Base-by-base conservation (phyloP, 2,329 filamentous ascomycete genomes). In the Plenodomus tracheiphilus region DNA sequence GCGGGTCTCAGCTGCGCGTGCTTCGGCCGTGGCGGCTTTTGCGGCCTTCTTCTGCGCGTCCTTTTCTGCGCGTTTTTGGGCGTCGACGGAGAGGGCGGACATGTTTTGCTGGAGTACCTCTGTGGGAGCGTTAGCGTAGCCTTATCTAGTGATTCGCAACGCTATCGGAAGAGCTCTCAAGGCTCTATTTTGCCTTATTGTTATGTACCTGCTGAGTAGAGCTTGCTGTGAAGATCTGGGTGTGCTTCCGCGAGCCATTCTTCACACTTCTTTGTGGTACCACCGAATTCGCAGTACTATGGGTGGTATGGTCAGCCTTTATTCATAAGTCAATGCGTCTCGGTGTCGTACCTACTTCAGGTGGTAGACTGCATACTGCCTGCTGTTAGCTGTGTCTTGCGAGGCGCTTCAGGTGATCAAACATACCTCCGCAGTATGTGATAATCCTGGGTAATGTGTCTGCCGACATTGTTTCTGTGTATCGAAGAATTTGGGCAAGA, bases 231-330 rank as follows among this genome's bases (percentile, higher is more conserved):
- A 72, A 97, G 77, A 39, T 82, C 79, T 2, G 85, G 83, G 64
- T 96, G 82, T 58, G 85, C 81, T 58, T 86, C 83, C 66, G 90
- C 79, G 17, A 99, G 85, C 94, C 94, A 99, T 73, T 97, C 92
- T 74, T 93, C 88, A 78, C 94, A 99, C 78, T 97, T 99, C 77
- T 91, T 96, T 19, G 88, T 87, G 34, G 92, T 97, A 58, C 92
- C 93, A 69, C 94, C 94, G 75, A 97, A 97, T 77, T 99, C 94
- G 80, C 94, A 99, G 78, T 97, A 99, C 94, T 97, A 77, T 30
- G 6, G 6, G 13, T 8, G 21, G 18, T n/a, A 9, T 5, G 15
- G 36, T 68, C 36, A 67, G 56, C 18, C 2, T 22, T 36, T 4
- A 35, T 21, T 16, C 39, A 15, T 15, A 2, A 40, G 4, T 20